Evolutionary conservation across 441 rosid species (phyloP).

Genomic region (Adansonia madagascariensis): DNA sequence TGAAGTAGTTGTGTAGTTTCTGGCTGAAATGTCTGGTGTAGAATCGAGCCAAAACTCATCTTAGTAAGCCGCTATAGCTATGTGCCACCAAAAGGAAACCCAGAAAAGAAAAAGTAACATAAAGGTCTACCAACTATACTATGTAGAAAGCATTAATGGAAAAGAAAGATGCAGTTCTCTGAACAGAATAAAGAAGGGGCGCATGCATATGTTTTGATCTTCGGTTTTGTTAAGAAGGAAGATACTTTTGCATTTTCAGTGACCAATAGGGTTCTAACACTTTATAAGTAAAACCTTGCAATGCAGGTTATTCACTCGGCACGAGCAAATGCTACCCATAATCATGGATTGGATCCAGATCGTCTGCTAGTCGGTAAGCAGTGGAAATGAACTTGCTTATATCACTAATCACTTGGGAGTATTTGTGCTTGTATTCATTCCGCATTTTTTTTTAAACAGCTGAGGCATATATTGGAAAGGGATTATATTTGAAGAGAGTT

Average conservation of each 20-base stretch:
- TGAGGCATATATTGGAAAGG: constrained; percentile 94
- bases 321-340: constrained; percentile 86
- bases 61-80: neutral
- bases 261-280: neutral
- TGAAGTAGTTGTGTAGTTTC: constrained; percentile 7
- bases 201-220: neutral
- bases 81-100: neutral
- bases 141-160: constrained; percentile 8
- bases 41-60: constrained; percentile 11
- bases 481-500: constrained; percentile 64
- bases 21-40: neutral
- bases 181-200: neutral
- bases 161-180: neutral
- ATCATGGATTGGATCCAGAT: constrained; percentile 83
- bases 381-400: constrained; percentile 9
- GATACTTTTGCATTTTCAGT: neutral
- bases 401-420: neutral
- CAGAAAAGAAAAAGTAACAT: neutral
- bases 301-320: constrained; percentile 89
- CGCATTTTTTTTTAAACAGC: constrained; percentile 46
- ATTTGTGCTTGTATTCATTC: constrained; percentile 20
- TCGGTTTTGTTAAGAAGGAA: neutral
- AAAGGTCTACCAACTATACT: neutral
- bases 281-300: constrained; percentile 8
- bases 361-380: constrained; percentile 81